These are phyloP conservation scores for Carex arenaria DNA, from an alignment of 202 grass and related monocot genomes.

Conservation along the genomic window DNA sequence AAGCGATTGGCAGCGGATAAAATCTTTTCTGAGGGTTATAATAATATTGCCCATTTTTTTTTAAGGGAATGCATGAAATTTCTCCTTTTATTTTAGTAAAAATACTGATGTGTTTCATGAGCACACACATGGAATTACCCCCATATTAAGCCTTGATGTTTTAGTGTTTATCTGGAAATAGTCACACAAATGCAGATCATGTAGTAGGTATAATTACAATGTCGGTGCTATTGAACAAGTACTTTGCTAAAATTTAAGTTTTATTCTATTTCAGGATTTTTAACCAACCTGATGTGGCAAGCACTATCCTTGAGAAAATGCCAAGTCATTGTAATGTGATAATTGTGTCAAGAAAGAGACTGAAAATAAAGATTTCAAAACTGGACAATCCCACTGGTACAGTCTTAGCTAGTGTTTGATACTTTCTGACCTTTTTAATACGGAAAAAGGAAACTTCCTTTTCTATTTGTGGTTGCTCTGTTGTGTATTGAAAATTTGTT, in stretches of 20 bases:
- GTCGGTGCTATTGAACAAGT: not conserved
- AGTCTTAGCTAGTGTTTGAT: conserved; percentile 1
- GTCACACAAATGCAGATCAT: not conserved
- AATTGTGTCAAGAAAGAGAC: conserved; percentile 44
- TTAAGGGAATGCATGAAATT: not conserved
- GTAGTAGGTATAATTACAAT: not conserved
- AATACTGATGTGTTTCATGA: not conserved
- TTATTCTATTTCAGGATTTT: conserved; percentile 62
- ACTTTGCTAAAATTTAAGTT: not conserved
- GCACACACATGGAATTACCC: not conserved
- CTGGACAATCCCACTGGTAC: conserved; percentile 23
- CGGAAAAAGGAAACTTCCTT: not conserved
- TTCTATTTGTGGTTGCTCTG: not conserved
- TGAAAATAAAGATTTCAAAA: conserved; percentile 57
- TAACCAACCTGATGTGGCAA: conserved; percentile 43
- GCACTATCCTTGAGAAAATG: conserved; percentile 41
- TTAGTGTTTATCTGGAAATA: not conserved
- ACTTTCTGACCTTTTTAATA: not conserved
- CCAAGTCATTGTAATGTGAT: conserved; percentile 71
- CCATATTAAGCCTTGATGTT: not conserved
- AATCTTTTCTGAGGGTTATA: not conserved
- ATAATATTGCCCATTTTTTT: not conserved
- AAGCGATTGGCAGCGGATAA: not conserved
- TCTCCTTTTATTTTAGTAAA: not conserved
- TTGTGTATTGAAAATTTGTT: not conserved